Evolutionary conservation across 2,329 filamentous ascomycete genomes (phyloP).

Genomic region (Penicillium sp.): DNA sequence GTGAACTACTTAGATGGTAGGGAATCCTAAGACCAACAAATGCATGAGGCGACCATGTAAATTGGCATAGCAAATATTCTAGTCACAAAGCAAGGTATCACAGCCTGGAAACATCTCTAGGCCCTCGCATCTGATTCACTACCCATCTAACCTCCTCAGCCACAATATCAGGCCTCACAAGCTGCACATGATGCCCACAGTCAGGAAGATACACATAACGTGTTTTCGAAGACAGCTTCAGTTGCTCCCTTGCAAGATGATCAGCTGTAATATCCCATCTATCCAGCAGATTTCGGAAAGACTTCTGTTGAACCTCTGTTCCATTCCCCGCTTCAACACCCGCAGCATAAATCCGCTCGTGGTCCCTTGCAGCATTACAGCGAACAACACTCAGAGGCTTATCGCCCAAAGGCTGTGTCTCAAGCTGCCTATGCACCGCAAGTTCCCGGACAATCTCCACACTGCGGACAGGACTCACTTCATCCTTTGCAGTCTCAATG

Average conservation of each 20-base stretch:
- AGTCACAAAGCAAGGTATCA: too few species aligned
- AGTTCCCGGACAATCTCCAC: conserved; percentile 29
- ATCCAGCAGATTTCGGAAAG: conserved; percentile 32
- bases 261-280: conserved; percentile 29
- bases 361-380: conserved; percentile 35
- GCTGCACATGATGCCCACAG: conserved; percentile 42
- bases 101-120: too few species aligned
- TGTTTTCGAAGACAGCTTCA: conserved; percentile 32
- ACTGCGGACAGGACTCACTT: conserved; percentile 23
- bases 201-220: conserved; percentile 34
- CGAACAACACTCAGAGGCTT: conserved; percentile 40
- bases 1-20: too few species aligned
- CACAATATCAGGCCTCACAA: conserved; percentile 38
- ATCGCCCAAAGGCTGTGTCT: conserved; percentile 25
- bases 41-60: too few species aligned
- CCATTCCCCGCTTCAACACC: conserved; percentile 37
- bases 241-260: conserved; percentile 34
- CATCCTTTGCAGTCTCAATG: conserved; percentile 19
- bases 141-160: conserved; percentile 40
- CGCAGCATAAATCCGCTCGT: conserved; percentile 33
- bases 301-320: conserved; percentile 30
- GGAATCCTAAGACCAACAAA: too few species aligned
- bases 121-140: neutral
- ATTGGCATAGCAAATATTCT: too few species aligned
- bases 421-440: conserved; percentile 33